Evolutionary conservation across 164 flowering plant genomes (phyloP).

Genomic region (Chimonanthus praecox): DNA sequence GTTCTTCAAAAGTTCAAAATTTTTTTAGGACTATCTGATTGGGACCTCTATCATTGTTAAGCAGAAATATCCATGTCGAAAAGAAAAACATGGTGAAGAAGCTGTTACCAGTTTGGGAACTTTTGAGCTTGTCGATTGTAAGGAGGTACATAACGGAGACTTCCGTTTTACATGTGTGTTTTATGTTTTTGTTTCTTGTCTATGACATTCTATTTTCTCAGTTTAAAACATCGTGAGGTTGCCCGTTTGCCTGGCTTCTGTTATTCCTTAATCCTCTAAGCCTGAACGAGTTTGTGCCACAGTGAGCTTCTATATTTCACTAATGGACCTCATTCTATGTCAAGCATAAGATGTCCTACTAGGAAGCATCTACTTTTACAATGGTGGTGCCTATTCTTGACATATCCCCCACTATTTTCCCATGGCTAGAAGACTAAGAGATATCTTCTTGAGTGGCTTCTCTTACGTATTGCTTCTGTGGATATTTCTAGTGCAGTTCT

Average conservation of each 20-base stretch:
- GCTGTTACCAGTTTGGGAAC: constrained; percentile 41
- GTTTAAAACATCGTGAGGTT: background rate
- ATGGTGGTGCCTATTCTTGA: too few species aligned
- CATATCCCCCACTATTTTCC: too few species aligned
- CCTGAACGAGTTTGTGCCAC: too few species aligned
- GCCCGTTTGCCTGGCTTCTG: background rate
- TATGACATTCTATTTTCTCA: background rate
- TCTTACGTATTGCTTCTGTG: too few species aligned
- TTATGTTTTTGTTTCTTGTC: constrained; percentile 10
- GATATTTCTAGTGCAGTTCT: too few species aligned
- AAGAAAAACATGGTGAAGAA: constrained; percentile 33
- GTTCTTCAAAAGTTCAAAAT: constrained; percentile 1
- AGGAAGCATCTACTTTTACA: too few species aligned
- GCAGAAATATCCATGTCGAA: constrained; percentile 32
- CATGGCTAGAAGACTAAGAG: too few species aligned
- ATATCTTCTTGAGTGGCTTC: too few species aligned
- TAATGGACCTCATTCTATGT: too few species aligned
- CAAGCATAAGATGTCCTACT: too few species aligned
- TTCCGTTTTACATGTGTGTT: constrained; percentile 4
- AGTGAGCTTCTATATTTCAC: too few species aligned
- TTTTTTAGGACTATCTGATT: constrained; percentile 29
- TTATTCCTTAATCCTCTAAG: too few species aligned
- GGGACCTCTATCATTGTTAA: constrained; percentile 31
- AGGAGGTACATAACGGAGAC: constrained; percentile 42
- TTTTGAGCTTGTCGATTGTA: constrained; percentile 46